Base-by-base conservation (phyloP, 208 protist species). In the Leishmania turanica region DNA sequence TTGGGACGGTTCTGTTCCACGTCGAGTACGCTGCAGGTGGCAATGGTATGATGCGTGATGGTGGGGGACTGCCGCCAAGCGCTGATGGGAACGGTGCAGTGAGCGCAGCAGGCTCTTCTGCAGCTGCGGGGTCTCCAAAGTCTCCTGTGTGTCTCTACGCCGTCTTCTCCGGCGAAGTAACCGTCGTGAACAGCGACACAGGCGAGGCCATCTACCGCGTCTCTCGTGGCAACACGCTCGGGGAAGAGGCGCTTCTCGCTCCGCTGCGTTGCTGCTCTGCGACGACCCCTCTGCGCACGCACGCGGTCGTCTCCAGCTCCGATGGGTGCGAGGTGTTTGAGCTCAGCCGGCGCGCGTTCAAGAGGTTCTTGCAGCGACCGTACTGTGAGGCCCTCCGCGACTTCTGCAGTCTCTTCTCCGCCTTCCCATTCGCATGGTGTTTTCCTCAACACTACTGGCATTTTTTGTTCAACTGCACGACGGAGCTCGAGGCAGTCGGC, bases 391-490 rank as follows among this genome's bases (percentile, higher is more conserved):
- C 58, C 21, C 34, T 83, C 27, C 72, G 51, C 34, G 47, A 78
- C 51, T 83, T 78, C 62, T 83, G 74, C 64, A n/a, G 58, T n/a
- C 4, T 66, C 24, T 83, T 83, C 73, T 83, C 58, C 70, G 51
- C 65, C 60, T 68, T 78, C 19, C 79, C 73, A 24, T 83, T 62
- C 62, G 54, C 71, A 1, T 73, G 72, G 79, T 78, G 58, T 53
- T 64, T 83, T 54, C 79, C 79, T 3, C 73, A 83, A 54, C 60
- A 68, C n/a, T 83, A 74, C 79, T 83, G 79, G 79, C 73, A 72
- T 15, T 74, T 58, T 58, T 3, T 83, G 3, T 78, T 56, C n/a
- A 47, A 78, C 79, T 83, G 79, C 79, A 19, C 73, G 53, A 66
- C 64, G 27, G 79, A 83, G 79, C 47, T 37, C 17, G 79, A 53